phyloP scores from a whole-genome alignment of 371 early-diverging fungal species.

The Apophysomyces sp. region DNA sequence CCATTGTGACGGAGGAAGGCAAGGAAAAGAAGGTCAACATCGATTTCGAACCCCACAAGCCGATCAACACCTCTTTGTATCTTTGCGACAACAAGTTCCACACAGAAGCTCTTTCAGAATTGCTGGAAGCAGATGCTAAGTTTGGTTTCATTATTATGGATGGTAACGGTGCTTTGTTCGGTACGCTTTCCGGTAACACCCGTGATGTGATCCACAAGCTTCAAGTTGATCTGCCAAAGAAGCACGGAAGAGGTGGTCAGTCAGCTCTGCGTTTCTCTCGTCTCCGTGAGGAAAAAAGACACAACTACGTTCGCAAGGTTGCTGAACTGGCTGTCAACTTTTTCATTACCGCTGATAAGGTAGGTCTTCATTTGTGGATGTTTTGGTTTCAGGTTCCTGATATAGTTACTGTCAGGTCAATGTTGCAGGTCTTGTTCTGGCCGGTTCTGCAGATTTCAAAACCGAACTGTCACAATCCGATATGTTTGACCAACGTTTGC shows the following conservation, averaged over 20 bases:
- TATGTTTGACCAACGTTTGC: constrained; percentile 89
- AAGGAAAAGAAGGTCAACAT: constrained; percentile 98
- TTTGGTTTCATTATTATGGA: constrained; percentile 99
- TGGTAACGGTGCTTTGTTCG: constrained; percentile 96
- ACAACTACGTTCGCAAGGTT: constrained; percentile 98
- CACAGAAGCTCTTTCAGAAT: constrained; percentile 87
- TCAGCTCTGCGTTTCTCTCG: constrained; percentile 98
- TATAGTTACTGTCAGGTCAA: constrained; percentile 44
- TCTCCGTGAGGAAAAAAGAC: constrained; percentile 97
- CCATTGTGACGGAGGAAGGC: constrained; percentile 93
- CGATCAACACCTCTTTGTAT: constrained; percentile 98
- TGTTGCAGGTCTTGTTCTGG: constrained; percentile 90
- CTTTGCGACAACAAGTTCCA: constrained; percentile 99
- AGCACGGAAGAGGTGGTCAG: constrained; percentile 99
- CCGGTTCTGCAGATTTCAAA: constrained; percentile 98
- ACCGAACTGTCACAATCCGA: constrained; percentile 89
- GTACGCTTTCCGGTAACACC: constrained; percentile 92
- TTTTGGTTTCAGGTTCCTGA: neutral
- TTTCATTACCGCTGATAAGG: constrained; percentile 91
- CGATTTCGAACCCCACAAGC: constrained; percentile 98
- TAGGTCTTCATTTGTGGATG: constrained; percentile 9
- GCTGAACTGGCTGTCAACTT: constrained; percentile 92
- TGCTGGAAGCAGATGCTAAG: constrained; percentile 91
- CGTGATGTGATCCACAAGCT: constrained; percentile 94
- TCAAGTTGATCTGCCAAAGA: constrained; percentile 96